Evolutionary conservation across 2,329 filamentous ascomycete genomes (phyloP).

Genomic region (Arthrinium phaeospermum): DNA sequence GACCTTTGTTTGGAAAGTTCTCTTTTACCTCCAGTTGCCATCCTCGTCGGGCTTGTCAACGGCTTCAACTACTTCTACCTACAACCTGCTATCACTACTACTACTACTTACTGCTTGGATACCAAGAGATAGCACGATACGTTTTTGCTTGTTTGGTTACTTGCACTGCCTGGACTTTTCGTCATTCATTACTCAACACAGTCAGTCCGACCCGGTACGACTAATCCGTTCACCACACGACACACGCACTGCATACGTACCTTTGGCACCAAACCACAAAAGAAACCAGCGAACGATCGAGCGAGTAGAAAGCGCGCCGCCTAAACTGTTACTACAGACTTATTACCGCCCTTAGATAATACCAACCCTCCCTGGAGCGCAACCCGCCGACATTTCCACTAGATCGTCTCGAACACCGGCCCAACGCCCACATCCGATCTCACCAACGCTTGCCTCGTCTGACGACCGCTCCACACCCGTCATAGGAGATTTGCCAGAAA

Average conservation of each 20-base stretch:
- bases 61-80: background rate
- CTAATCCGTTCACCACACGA: conserved; percentile 11
- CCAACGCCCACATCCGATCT: conserved; percentile 8
- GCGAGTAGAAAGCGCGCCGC: conserved; percentile 10
- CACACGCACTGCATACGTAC: conserved; percentile 16
- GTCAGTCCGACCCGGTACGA: conserved; percentile 13
- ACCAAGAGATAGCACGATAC: background rate
- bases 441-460: conserved; percentile 16
- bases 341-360: conserved; percentile 14
- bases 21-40: background rate
- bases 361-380: background rate
- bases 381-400: conserved; percentile 15
- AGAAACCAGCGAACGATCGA: conserved; percentile 8
- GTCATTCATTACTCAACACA: conserved; percentile 17
- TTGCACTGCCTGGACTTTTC: background rate
- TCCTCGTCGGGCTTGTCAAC: background rate
- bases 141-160: background rate
- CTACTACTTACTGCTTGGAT: background rate
- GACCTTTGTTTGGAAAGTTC: background rate
- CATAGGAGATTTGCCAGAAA: conserved; percentile 16
- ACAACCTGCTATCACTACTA: background rate
- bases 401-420: conserved; percentile 18
- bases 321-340: conserved; percentile 16
- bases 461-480: conserved; percentile 19
- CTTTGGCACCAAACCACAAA: conserved; percentile 7